Conservation (phyloP, 805 yeast genomes). For the Wickerhamomyces subpelliculosus region DNA sequence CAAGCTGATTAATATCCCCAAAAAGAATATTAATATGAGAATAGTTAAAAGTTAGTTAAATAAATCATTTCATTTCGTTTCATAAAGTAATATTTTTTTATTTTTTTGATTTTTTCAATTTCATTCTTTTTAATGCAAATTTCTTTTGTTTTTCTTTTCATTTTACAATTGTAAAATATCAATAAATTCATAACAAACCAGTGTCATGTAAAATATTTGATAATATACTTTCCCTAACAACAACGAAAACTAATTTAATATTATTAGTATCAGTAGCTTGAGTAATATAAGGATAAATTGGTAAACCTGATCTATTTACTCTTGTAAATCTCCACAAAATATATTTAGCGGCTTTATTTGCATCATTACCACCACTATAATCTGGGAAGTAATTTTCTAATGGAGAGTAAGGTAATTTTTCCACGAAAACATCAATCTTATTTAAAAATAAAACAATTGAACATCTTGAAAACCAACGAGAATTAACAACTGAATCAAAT, state of each 20-base stretch:
- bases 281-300: conserved; percentile 84
- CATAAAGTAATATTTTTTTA: too few species aligned
- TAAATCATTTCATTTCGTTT: too few species aligned
- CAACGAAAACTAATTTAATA: conserved; percentile 78
- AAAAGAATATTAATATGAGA: too few species aligned
- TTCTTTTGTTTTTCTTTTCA: too few species aligned
- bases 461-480: conserved; percentile 87
- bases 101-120: not conserved
- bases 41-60: too few species aligned
- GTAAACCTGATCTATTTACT: conserved; percentile 74
- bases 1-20: too few species aligned
- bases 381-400: conserved; percentile 81
- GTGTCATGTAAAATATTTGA: conserved; percentile 72
- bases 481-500: conserved; percentile 86
- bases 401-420: conserved; percentile 76
- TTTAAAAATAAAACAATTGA: conserved; percentile 82
- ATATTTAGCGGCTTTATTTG: conserved; percentile 86
- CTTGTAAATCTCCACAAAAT: conserved; percentile 86
- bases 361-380: conserved; percentile 84
- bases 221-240: conserved; percentile 72
- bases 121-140: not conserved
- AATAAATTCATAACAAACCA: conserved; percentile 44
- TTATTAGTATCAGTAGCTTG: conserved; percentile 93
- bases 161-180: too few species aligned
- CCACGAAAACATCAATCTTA: conserved; percentile 85